Evolutionary conservation across 371 early-diverging fungal genomes (phyloP).

Genomic region (Mucor mucedo): DNA sequence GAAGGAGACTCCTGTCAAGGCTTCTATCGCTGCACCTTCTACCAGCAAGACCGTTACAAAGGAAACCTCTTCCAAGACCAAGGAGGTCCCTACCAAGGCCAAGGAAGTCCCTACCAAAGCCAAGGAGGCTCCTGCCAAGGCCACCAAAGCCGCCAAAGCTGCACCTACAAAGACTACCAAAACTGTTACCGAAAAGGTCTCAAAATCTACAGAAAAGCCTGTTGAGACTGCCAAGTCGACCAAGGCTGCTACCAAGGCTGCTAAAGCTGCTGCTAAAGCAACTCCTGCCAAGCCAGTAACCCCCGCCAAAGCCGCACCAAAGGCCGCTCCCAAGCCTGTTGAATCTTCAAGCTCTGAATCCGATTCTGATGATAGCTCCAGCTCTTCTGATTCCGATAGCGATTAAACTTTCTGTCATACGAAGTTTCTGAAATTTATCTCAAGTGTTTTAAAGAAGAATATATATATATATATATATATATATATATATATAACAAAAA

Average conservation of each 20-base stretch:
- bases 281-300: too few species aligned
- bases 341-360: conserved; percentile 9
- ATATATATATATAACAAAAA: too few species aligned
- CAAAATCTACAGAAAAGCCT: neutral
- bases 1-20: neutral
- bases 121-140: neutral
- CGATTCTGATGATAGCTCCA: conserved; percentile 5
- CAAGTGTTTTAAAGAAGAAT: too few species aligned
- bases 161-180: neutral
- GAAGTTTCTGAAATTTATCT: too few species aligned
- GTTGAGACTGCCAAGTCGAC: neutral
- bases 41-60: neutral
- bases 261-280: too few species aligned
- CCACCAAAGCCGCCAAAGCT: neutral
- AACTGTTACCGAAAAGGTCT: neutral
- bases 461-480: too few species aligned
- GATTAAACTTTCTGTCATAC: neutral
- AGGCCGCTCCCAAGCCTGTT: too few species aligned
- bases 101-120: too few species aligned
- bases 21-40: neutral
- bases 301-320: too few species aligned
- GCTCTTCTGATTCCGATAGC: conserved; percentile 11
- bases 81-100: neutral
- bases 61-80: too few species aligned
- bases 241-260: too few species aligned